Evolutionary conservation across 2,329 filamentous ascomycete species (phyloP).

Genomic region (Curvularia spicifera): DNA sequence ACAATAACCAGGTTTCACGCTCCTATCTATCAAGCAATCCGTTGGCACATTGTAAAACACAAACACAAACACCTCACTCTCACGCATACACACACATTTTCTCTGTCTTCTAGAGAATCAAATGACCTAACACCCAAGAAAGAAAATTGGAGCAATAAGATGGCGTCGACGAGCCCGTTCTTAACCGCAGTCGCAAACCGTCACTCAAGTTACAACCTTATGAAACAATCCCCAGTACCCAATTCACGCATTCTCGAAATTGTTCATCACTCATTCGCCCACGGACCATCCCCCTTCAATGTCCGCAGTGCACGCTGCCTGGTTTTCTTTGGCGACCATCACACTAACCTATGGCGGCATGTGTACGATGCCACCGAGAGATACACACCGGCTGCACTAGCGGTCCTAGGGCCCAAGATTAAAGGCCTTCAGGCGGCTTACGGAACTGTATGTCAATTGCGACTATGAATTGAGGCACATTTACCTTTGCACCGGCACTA

Average conservation of each 20-base stretch:
- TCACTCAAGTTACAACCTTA: too few species aligned
- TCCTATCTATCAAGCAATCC: too few species aligned
- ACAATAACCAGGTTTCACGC: too few species aligned
- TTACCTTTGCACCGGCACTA: background rate
- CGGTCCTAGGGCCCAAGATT: background rate
- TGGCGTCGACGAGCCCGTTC: too few species aligned
- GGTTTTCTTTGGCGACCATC: background rate
- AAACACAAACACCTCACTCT: too few species aligned
- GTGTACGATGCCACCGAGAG: background rate
- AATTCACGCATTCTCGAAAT: background rate
- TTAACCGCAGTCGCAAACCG: too few species aligned
- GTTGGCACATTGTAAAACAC: too few species aligned
- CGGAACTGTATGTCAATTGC: background rate
- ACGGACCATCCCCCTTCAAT: background rate
- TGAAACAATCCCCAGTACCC: background rate
- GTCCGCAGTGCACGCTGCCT: background rate
- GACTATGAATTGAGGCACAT: background rate
- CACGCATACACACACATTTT: too few species aligned
- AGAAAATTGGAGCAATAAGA: too few species aligned
- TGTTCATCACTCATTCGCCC: background rate
- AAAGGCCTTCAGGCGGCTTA: background rate
- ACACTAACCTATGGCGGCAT: background rate
- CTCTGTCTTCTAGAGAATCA: too few species aligned
- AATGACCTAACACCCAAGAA: too few species aligned
- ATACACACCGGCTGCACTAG: background rate